Evolutionary conservation across 148 eudicot species (phyloP).

Genomic region (Chenopodium berlandieri): DNA sequence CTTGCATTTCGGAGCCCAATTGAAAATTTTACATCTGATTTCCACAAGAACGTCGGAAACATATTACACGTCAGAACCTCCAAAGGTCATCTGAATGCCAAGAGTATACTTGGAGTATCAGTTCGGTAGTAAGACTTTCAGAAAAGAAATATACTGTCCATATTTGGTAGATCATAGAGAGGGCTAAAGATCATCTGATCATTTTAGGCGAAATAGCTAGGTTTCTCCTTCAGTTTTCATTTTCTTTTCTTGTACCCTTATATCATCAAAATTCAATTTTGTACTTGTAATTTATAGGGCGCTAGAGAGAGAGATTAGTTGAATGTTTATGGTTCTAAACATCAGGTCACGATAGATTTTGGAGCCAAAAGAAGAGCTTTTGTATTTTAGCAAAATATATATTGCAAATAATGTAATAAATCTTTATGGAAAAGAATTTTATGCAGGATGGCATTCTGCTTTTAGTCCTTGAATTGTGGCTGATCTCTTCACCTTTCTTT

Average conservation of each 20-base stretch:
- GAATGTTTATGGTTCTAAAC: slow-evolving; percentile 18
- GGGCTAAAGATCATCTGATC: slow-evolving; percentile 9
- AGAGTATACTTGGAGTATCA: neutral
- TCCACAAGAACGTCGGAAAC: neutral
- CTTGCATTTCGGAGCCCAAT: neutral
- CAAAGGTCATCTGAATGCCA: neutral
- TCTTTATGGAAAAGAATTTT: slow-evolving; percentile 5
- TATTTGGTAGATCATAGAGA: slow-evolving; percentile 28
- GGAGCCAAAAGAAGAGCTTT: slow-evolving; percentile 15
- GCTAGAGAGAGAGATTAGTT: slow-evolving; percentile 10
- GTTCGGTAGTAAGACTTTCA: neutral
- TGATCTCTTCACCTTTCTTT: neutral
- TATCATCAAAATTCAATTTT: slow-evolving; percentile 16
- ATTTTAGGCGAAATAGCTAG: slow-evolving; percentile 7
- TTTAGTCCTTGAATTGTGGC: neutral
- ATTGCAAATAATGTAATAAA: slow-evolving; percentile 31
- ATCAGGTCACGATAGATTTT: neutral
- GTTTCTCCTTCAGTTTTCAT: slow-evolving; percentile 1
- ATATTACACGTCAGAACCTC: neutral
- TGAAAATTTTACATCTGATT: neutral
- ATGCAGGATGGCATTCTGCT: neutral
- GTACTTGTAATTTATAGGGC: slow-evolving; percentile 27
- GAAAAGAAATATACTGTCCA: slow-evolving; percentile 30
- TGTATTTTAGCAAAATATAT: slow-evolving; percentile 20
- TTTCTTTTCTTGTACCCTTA: neutral